phyloP scores from a whole-genome alignment of 345 rosid genomes.

The Citrus maxima region DNA sequence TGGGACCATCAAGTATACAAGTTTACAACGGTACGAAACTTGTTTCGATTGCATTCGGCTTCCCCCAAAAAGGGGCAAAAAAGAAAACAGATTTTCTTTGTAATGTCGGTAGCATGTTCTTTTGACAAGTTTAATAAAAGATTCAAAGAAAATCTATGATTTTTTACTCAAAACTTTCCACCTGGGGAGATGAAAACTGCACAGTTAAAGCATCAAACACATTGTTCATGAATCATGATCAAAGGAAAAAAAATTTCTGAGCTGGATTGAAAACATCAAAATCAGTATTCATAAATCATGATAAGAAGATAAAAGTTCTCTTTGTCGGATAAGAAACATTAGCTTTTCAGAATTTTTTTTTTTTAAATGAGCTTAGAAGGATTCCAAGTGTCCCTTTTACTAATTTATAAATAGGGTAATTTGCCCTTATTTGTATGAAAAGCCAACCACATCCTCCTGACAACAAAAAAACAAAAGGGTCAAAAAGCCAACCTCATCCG shows the following conservation, averaged over 20 bases:
- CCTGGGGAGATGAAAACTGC: not conserved
- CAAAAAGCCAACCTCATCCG: too few species aligned
- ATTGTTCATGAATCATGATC: not conserved
- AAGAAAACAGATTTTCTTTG: too few species aligned
- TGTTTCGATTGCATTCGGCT: too few species aligned
- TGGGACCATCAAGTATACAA: too few species aligned
- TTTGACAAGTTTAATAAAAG: not conserved
- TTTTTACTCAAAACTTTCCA: not conserved
- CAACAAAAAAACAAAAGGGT: too few species aligned
- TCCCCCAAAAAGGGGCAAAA: fast-evolving
- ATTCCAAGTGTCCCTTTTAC: not conserved
- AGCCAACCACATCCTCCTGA: too few species aligned
- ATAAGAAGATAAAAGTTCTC: not conserved
- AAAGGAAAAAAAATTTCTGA: not conserved
- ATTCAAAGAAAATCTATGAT: not conserved
- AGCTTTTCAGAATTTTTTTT: not conserved
- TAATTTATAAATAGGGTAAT: not conserved
- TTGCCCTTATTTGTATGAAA: not conserved
- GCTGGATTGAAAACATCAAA: not conserved
- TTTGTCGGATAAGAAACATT: not conserved
- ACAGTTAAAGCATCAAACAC: not conserved
- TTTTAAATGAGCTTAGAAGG: not conserved
- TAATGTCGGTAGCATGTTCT: not conserved
- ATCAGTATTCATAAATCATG: not conserved
- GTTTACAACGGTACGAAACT: too few species aligned